Conservation (phyloP, 192 early-diverging fungal genomes). For the Paraglomus brasilianum region DNA sequence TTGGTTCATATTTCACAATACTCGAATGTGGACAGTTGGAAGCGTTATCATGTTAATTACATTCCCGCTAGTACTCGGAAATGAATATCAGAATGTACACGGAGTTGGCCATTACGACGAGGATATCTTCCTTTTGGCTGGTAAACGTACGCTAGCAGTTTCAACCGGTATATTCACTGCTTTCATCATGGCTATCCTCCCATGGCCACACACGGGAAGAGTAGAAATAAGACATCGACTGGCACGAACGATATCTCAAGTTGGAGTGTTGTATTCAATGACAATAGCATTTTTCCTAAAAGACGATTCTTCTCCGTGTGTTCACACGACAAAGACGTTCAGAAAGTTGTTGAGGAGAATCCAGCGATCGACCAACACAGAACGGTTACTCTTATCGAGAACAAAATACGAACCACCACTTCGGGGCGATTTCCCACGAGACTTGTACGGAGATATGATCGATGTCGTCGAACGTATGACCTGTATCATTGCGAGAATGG, state of each 20-base stretch:
- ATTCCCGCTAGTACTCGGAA: constrained; percentile 34
- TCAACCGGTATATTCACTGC: constrained; percentile 35
- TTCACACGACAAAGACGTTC: constrained; percentile 35
- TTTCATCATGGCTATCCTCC: constrained; percentile 35
- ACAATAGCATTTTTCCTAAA: constrained; percentile 37
- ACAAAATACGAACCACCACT: constrained; percentile 41
- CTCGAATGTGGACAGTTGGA: constrained; percentile 37
- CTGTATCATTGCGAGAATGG: constrained; percentile 37
- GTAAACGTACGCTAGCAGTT: constrained; percentile 37
- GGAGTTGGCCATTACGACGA: constrained; percentile 29
- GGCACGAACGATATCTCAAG: constrained; percentile 33
- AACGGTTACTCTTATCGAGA: constrained; percentile 37
- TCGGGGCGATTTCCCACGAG: constrained; percentile 36
- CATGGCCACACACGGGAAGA: constrained; percentile 37
- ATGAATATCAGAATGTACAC: constrained; percentile 30
- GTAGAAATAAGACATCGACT: constrained; percentile 39
- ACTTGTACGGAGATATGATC: constrained; percentile 34
- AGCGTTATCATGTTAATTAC: constrained; percentile 40
- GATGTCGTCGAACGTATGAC: constrained; percentile 40
- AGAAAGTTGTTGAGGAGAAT: constrained; percentile 32
- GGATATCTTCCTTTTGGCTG: neutral
- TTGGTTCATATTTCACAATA: constrained; percentile 36
- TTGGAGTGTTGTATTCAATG: constrained; percentile 39
- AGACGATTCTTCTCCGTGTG: neutral
- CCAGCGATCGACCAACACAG: constrained; percentile 35